phyloP scores from a whole-genome alignment of 345 rosid species.

The Rhodamnia argentea region DNA sequence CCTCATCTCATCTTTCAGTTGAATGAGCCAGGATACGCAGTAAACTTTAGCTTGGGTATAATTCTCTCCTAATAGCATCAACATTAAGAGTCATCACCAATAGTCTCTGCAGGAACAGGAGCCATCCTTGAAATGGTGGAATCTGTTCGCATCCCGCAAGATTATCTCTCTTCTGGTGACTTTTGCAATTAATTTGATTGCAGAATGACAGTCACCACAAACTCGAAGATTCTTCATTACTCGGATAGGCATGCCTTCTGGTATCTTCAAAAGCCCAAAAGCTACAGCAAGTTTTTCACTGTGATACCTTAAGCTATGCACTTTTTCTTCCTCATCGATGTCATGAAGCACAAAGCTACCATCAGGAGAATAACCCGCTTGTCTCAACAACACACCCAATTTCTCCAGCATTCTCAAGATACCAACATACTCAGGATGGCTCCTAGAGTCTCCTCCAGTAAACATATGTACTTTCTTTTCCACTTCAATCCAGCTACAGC shows the following conservation, averaged over 20 bases:
- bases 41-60: not conserved
- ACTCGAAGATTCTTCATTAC: slow-evolving; percentile 80
- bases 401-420: slow-evolving; percentile 43
- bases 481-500: slow-evolving; percentile 74
- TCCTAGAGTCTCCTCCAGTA: slow-evolving; percentile 38
- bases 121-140: slow-evolving; percentile 72
- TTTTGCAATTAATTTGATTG: slow-evolving; percentile 65
- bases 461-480: slow-evolving; percentile 64
- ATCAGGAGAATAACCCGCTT: slow-evolving; percentile 70
- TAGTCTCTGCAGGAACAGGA: slow-evolving; percentile 68
- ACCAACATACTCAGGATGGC: slow-evolving; percentile 47
- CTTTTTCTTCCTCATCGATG: slow-evolving; percentile 79
- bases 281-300: slow-evolving; percentile 79
- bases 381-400: slow-evolving; percentile 44
- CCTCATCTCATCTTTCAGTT: not conserved
- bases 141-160: slow-evolving; percentile 74
- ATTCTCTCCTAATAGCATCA: not conserved
- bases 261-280: slow-evolving; percentile 67
- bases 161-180: slow-evolving; percentile 57
- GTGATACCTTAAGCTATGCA: slow-evolving; percentile 46
- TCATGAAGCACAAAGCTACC: slow-evolving; percentile 70
- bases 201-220: slow-evolving; percentile 74
- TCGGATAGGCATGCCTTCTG: slow-evolving; percentile 54
- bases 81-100: slow-evolving; percentile 34
- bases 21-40: not conserved